Conservation (phyloP, 2,329 filamentous ascomycete species). For the Cytospora paraplurivora region DNA sequence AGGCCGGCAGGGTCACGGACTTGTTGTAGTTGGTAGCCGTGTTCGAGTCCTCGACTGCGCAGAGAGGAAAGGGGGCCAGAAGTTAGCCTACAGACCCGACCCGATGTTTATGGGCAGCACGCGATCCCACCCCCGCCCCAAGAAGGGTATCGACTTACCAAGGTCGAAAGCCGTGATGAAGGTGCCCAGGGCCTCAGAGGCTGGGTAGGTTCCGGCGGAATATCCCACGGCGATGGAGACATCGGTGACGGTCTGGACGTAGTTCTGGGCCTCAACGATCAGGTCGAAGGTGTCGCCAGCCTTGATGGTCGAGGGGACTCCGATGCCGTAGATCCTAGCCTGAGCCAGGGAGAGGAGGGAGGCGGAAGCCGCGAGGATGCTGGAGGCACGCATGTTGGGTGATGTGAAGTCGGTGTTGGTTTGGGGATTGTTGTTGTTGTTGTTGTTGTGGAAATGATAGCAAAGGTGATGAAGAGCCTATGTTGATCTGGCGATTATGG, state of each 20-base stretch:
- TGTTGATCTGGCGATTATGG: background rate
- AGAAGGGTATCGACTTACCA: slow-evolving; percentile 34
- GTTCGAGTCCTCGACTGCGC: slow-evolving; percentile 35
- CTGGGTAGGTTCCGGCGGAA: slow-evolving; percentile 32
- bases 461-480: too few relatives aligned
- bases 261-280: slow-evolving; percentile 44
- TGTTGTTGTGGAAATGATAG: background rate
- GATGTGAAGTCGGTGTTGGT: background rate
- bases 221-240: slow-evolving; percentile 48
- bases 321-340: slow-evolving; percentile 47
- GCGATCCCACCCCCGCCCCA: background rate
- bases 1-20: slow-evolving; percentile 34
- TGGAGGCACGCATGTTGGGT: slow-evolving; percentile 14
- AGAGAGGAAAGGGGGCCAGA: background rate
- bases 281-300: slow-evolving; percentile 43
- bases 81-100: background rate
- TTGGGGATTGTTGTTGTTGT: background rate
- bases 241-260: slow-evolving; percentile 49
- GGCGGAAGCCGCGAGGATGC: slow-evolving; percentile 29
- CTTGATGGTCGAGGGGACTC: slow-evolving; percentile 44
- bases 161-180: slow-evolving; percentile 40
- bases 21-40: slow-evolving; percentile 33
- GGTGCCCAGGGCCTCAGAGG: slow-evolving; percentile 36
- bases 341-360: slow-evolving; percentile 34
- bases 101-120: too few relatives aligned